A percentile compares a stretch with the other conserved stretches of the same genome.
These are phyloP conservation scores for Penicillium sp. DNA, from an alignment of 2,329 filamentous ascomycete genomes.

Conservation along the genomic window DNA sequence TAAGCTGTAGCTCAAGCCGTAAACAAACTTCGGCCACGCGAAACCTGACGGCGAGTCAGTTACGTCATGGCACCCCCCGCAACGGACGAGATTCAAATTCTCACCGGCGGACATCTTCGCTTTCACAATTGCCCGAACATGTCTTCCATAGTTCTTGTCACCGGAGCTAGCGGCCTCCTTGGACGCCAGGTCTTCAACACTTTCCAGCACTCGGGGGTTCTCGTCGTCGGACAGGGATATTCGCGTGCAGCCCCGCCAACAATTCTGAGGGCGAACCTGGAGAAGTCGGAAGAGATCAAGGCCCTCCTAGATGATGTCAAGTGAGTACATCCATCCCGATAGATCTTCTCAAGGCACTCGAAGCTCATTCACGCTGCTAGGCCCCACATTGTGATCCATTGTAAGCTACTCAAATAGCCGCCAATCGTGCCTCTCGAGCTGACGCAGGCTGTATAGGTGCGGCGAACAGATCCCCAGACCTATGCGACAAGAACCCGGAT, in stretches of 20 bases:
- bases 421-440: conserved; percentile 6
- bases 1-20: not conserved
- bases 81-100: conserved; percentile 1
- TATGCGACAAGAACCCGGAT: conserved; percentile 75
- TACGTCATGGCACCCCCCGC: conserved; percentile 23
- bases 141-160: conserved; percentile 65
- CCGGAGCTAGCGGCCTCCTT: conserved; percentile 79
- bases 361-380: conserved; percentile 41
- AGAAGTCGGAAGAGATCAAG: conserved; percentile 46
- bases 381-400: conserved; percentile 77
- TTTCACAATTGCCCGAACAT: conserved; percentile 19
- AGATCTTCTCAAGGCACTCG: not conserved
- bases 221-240: conserved; percentile 70
- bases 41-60: conserved; percentile 16
- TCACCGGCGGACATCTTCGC: not conserved
- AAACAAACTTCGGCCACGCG: not conserved
- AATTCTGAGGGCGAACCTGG: conserved; percentile 59
- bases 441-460: conserved; percentile 57
- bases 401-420: conserved; percentile 48
- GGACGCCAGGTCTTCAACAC: conserved; percentile 73
- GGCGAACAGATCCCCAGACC: conserved; percentile 83
- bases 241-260: conserved; percentile 69
- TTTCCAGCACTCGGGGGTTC: conserved; percentile 67
- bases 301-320: conserved; percentile 52
- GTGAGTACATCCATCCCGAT: conserved; percentile 34